A percentile compares a stretch with the other conserved stretches of the same genome.
Conservation (phyloP, 106 monocot species). For the Acorus calamus region DNA sequence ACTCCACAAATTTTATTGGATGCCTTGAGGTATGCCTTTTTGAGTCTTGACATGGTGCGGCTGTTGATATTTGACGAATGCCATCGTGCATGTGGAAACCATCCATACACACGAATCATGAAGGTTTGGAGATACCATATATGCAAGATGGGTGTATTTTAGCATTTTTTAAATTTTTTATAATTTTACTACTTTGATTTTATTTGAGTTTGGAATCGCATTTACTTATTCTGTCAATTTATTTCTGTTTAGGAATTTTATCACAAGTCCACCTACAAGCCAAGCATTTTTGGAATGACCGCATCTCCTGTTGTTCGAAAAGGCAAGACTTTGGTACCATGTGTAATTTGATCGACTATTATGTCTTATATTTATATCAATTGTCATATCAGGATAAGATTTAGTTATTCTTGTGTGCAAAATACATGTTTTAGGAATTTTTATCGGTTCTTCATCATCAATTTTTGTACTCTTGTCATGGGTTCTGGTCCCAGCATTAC, state of each 20-base stretch:
- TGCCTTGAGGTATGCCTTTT: conserved; percentile 68
- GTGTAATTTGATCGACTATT: too few species aligned
- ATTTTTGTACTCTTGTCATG: too few species aligned
- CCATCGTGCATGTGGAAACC: conserved; percentile 68
- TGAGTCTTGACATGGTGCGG: conserved; percentile 36
- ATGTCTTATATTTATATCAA: too few species aligned
- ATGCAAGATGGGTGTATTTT: too few species aligned
- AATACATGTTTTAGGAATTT: too few species aligned
- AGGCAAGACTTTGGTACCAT: conserved; percentile 25
- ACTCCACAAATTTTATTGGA: conserved; percentile 85
- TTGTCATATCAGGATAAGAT: too few species aligned
- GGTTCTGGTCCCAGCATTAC: too few species aligned
- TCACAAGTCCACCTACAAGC: conserved; percentile 34
- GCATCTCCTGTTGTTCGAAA: conserved; percentile 73
- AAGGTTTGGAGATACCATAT: conserved; percentile 37
- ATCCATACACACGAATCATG: conserved; percentile 79
- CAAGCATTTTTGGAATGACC: conserved; percentile 83
- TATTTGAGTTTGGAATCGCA: background rate
- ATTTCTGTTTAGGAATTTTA: conserved; percentile 67
- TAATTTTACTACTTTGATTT: background rate
- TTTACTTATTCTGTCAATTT: background rate
- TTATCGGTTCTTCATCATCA: too few species aligned
- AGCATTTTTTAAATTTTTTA: background rate
- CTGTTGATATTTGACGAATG: conserved; percentile 88
- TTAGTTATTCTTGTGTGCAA: too few species aligned